Evolutionary conservation across 2,329 filamentous ascomycete genomes (phyloP).

Genomic region (Fusarium coffeatum): DNA sequence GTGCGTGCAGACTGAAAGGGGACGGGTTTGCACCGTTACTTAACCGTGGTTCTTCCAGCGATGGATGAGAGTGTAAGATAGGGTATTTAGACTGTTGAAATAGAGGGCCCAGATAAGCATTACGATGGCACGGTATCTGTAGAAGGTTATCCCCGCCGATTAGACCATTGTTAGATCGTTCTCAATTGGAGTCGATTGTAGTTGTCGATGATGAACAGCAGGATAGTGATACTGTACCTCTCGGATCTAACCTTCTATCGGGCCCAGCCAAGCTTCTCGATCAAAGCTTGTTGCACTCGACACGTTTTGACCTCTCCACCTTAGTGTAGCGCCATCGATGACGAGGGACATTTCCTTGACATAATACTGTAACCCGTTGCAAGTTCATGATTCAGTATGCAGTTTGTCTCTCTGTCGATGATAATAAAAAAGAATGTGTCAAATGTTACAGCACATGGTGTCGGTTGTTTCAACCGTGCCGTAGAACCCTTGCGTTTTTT

Average conservation of each 20-base stretch:
- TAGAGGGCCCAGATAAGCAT: background rate
- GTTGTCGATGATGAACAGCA: background rate
- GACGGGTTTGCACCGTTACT: background rate
- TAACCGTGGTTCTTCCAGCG: background rate
- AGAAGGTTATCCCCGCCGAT: background rate
- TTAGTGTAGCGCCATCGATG: background rate
- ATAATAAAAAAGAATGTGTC: background rate
- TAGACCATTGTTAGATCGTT: background rate
- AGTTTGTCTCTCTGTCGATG: slow-evolving; percentile 9
- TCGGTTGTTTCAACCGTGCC: background rate
- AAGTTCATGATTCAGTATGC: background rate
- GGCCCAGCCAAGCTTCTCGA: slow-evolving; percentile 19
- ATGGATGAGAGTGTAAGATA: background rate
- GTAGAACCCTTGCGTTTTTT: background rate
- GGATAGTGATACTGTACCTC: background rate
- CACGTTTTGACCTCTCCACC: slow-evolving; percentile 10
- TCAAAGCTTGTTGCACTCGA: slow-evolving; percentile 22
- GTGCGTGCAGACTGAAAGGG: slow-evolving; percentile 4
- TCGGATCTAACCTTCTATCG: slow-evolving; percentile 17
- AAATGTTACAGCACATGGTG: background rate
- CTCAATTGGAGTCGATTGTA: background rate
- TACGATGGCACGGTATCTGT: background rate
- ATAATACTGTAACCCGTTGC: background rate
- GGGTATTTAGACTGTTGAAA: background rate
- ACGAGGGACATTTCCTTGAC: background rate